Evolutionary conservation across 1,139 yeast genomes (phyloP), one percentile per base, ranked within the genome.

Genomic region (Zhuliangozyma parablackwelliae): DNA sequence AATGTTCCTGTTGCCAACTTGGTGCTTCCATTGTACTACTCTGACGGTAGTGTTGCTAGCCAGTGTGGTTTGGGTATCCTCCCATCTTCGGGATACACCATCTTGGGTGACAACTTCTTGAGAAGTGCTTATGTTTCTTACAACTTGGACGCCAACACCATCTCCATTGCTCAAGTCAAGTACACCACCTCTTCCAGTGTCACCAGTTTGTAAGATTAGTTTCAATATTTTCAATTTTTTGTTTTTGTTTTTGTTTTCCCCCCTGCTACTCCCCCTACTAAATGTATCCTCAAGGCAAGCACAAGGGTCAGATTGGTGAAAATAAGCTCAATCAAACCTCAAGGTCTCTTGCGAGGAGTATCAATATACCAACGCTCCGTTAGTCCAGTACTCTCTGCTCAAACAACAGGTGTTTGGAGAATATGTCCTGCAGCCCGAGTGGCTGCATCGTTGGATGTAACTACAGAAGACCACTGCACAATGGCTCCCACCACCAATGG

Each of bases 341-440:
- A 16, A 3, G 4, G 4, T 16, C 16, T 16, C 16, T 16, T 16
- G 16, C 16, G 16, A 16, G 16, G 16, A 16, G 16, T 16, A 16
- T 16, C 16, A 16, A 16, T 24, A 3, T 75, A 39, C 79, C 81
- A 75, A 74, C 76, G 80, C 81, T 76, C 81, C 81, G 82, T 76
- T 76, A 76, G 75, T 72, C 72, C 80, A 53, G 47, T 21, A 54
- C 53, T 57, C 67, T 56, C 48, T 34, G 31, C 35, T 30, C 41
- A 40, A 44, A 43, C 28, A 21, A 40, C 16, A 16, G 16, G 16
- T 16, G 16, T 16, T 16, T 16, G 36, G 65, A 58, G 58, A 45
- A 54, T 53, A 58, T 54, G 76, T 68, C 75, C 80, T 75, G 81
- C 80, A 72, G 59, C 77, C 80, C 53, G 16, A 53, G 62, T 66